A percentile compares a stretch with the other conserved stretches of the same genome.
Evolutionary conservation across 2,329 filamentous ascomycete genomes (phyloP).

Genomic region (Neurospora crassa): DNA sequence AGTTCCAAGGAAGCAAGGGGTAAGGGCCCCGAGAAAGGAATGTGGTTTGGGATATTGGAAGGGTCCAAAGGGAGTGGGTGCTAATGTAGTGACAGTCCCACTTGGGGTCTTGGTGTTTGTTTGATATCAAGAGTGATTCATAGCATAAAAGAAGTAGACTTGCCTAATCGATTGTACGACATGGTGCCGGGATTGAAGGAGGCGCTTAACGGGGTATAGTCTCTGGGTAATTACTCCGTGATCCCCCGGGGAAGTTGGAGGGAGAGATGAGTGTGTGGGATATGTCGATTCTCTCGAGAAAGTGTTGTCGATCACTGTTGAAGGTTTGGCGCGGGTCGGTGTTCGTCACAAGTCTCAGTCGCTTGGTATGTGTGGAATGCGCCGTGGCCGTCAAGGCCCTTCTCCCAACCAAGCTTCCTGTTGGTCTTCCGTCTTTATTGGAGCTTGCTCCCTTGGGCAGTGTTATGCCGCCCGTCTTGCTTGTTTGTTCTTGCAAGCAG

Average conservation of each 20-base stretch:
- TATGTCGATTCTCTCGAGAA: neutral
- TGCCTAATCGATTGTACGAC: conserved; percentile 68
- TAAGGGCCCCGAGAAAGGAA: conserved; percentile 4
- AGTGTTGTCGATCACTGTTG: neutral
- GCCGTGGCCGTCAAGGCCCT: neutral
- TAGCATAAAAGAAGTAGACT: conserved; percentile 25
- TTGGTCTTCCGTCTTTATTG: neutral
- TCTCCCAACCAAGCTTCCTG: neutral
- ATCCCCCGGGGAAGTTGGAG: neutral
- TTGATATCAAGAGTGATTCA: neutral
- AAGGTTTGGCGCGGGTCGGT: neutral
- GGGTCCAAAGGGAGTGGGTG: neutral
- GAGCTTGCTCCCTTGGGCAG: neutral
- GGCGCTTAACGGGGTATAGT: conserved; percentile 3
- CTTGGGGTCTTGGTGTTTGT: neutral
- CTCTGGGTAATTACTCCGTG: neutral
- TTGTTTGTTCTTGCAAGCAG: neutral
- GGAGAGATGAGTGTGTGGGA: neutral
- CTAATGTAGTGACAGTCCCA: neutral
- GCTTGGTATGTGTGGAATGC: neutral
- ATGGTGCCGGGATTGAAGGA: conserved; percentile 32
- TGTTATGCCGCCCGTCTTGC: neutral
- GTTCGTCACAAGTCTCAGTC: neutral
- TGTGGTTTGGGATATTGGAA: conserved; percentile 3
- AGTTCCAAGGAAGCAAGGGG: conserved; percentile 1